These are phyloP conservation scores for Solanum pennellii DNA, from an alignment of 257 asterid genomes.

Conservation along the genomic window DNA sequence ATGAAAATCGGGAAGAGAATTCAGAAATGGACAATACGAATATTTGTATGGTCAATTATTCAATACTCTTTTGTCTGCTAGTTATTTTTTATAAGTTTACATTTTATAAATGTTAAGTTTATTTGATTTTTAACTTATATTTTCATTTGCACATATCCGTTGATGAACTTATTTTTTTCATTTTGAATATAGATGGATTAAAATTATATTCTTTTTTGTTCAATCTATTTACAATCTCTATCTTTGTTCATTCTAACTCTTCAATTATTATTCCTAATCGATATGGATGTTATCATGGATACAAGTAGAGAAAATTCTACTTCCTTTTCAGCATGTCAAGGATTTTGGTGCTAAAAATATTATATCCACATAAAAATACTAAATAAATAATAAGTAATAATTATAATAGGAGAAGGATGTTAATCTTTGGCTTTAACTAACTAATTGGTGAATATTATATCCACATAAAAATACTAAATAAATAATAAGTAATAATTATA, in stretches of 20 bases:
- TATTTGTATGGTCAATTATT: background rate
- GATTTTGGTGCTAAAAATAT: background rate
- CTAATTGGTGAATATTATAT: background rate
- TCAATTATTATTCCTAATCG: background rate
- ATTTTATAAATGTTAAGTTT: background rate
- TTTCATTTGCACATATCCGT: background rate
- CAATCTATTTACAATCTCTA: background rate
- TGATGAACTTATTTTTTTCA: background rate
- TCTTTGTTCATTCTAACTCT: background rate
- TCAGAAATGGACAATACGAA: background rate
- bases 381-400: background rate
- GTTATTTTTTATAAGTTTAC: background rate
- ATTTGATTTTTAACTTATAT: background rate
- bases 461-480: background rate
- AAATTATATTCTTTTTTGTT: background rate
- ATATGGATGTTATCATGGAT: background rate
- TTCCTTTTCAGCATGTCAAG: background rate
- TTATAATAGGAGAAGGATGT: background rate
- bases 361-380: background rate
- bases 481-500: background rate
- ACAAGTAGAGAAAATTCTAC: background rate
- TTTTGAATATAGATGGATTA: background rate
- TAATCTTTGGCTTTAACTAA: background rate
- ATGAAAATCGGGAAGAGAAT: background rate
- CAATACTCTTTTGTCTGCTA: background rate